phyloP scores from a whole-genome alignment of 768 basidiomycete genomes.

The Pisolithus albus region DNA sequence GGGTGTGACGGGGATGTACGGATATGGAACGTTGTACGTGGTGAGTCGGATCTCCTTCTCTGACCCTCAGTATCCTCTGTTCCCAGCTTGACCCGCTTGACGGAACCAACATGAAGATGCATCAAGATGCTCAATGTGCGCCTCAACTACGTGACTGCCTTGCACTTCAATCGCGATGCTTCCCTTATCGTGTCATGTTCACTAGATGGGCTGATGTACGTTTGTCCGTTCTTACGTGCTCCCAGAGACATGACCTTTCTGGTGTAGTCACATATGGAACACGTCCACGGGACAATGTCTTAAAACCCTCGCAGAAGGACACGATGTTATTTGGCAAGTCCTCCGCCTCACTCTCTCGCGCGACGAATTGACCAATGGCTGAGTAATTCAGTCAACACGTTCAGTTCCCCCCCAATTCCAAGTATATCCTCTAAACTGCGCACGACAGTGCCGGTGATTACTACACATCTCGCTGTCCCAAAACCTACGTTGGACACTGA shows the following conservation, averaged over 20 bases:
- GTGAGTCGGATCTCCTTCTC: conserved; percentile 31
- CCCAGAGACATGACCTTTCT: neutral
- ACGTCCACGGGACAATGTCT: conserved; percentile 89
- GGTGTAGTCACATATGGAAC: conserved; percentile 87
- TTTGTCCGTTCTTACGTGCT: conserved; percentile 8
- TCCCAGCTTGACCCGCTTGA: neutral
- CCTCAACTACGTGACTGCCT: conserved; percentile 89
- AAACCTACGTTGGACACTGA: no score
- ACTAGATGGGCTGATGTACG: conserved; percentile 90
- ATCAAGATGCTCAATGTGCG: conserved; percentile 87
- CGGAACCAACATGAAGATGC: conserved; percentile 53
- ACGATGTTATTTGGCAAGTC: conserved; percentile 69
- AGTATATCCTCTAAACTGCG: no score
- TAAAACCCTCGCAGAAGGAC: conserved; percentile 89
- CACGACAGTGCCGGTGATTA: no score
- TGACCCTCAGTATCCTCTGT: neutral
- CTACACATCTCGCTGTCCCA: no score
- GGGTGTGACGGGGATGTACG: conserved; percentile 89
- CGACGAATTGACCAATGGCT: no score
- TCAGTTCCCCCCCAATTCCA: no score
- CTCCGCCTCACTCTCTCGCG: neutral
- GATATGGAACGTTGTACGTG: conserved; percentile 85
- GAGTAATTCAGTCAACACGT: no score
- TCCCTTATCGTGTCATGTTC: conserved; percentile 88
- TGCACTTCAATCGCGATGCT: conserved; percentile 90